Percentiles rank a stretch among this genome's conserved stretches.
These are phyloP conservation scores for Arthrobotrys megalospora DNA, from an alignment of 2,329 filamentous ascomycete species.

Conservation along the genomic window DNA sequence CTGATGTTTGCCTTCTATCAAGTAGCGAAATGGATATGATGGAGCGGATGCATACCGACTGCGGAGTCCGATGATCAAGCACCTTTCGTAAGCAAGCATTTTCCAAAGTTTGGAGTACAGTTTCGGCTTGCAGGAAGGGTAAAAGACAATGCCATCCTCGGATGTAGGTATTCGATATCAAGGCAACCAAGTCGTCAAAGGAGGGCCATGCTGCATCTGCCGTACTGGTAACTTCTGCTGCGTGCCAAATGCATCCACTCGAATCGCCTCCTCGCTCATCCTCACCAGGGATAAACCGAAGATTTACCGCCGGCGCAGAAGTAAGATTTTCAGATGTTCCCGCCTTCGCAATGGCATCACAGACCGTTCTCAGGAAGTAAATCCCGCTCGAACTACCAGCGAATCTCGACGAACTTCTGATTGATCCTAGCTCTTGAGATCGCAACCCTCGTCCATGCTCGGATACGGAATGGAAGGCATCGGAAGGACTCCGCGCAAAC, in stretches of 20 bases:
- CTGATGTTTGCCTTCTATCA: slow-evolving; percentile 70
- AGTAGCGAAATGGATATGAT: slow-evolving; percentile 73
- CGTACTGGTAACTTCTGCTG: slow-evolving; percentile 66
- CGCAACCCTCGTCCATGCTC: slow-evolving; percentile 61
- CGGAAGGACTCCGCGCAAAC: slow-evolving; percentile 59
- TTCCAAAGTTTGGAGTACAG: slow-evolving; percentile 70
- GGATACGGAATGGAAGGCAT: slow-evolving; percentile 61
- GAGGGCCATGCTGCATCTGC: slow-evolving; percentile 55
- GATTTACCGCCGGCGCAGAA: slow-evolving; percentile 65
- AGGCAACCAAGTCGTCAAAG: slow-evolving; percentile 71
- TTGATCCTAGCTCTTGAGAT: slow-evolving; percentile 70
- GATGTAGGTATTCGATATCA: slow-evolving; percentile 72
- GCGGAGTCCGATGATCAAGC: slow-evolving; percentile 65
- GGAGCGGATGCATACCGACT: slow-evolving; percentile 70
- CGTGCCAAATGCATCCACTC: slow-evolving; percentile 66
- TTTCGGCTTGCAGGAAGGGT: slow-evolving; percentile 73
- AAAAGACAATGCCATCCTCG: slow-evolving; percentile 74
- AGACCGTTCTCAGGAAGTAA: slow-evolving; percentile 74
- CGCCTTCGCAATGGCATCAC: slow-evolving; percentile 69
- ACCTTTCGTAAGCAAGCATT: slow-evolving; percentile 67
- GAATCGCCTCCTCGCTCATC: slow-evolving; percentile 70
- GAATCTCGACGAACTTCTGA: slow-evolving; percentile 73
- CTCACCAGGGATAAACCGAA: slow-evolving; percentile 73
- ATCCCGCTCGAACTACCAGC: slow-evolving; percentile 74
- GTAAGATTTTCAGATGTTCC: slow-evolving; percentile 64